Conservation (phyloP, 108 stramenopile genomes). For the Fistulifera pelliculosa region DNA sequence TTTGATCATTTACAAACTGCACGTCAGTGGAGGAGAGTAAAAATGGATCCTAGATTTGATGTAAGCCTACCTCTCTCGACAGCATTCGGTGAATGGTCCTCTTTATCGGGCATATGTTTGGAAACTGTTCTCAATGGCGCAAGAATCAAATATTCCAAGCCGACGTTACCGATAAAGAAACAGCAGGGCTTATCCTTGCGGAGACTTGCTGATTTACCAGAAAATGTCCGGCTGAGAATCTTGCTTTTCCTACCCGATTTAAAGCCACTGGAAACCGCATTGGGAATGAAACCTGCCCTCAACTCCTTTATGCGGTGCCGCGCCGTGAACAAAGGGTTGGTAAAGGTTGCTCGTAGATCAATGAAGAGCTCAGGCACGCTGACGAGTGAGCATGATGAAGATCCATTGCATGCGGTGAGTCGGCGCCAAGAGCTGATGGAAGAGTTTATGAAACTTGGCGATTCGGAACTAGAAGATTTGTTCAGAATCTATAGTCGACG, state of each 20-base stretch:
- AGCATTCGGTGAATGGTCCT: constrained; percentile 36
- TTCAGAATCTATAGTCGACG: constrained; percentile 20
- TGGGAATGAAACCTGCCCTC: constrained; percentile 41
- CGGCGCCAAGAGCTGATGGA: constrained; percentile 26
- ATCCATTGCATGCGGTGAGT: not conserved
- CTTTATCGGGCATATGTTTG: constrained; percentile 40
- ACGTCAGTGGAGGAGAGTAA: constrained; percentile 32
- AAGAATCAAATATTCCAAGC: constrained; percentile 26
- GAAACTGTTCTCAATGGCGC: constrained; percentile 47
- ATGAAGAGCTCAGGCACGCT: not conserved
- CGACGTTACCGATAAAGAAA: not conserved
- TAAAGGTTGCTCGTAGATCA: constrained; percentile 18
- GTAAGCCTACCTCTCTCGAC: constrained; percentile 40
- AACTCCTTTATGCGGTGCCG: constrained; percentile 53
- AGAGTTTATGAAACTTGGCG: constrained; percentile 30
- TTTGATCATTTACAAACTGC: constrained; percentile 15
- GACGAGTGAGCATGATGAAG: not conserved
- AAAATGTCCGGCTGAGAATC: constrained; percentile 55
- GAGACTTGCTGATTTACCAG: constrained; percentile 45
- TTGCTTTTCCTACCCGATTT: constrained; percentile 59
- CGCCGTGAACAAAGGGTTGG: constrained; percentile 51
- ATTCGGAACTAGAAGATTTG: constrained; percentile 22
- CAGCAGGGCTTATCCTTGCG: constrained; percentile 17
- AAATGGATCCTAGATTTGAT: constrained; percentile 30
- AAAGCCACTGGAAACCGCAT: constrained; percentile 41